Conservation (phyloP, 2,329 filamentous ascomycete species). For the Graphium sp. region DNA sequence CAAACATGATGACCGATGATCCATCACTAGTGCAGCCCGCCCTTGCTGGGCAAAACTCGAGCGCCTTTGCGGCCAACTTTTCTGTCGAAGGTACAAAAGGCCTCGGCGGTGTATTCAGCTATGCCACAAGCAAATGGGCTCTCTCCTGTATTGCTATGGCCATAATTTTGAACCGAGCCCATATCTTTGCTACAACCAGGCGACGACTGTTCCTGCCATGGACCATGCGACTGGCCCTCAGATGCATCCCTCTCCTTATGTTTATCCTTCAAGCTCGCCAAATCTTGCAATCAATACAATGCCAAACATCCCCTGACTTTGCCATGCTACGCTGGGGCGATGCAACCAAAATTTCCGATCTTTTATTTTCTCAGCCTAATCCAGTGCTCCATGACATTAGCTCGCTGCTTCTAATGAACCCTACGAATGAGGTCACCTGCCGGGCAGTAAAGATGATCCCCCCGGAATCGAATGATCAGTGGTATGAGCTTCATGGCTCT, state of each 20-base stretch:
- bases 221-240: constrained; percentile 52
- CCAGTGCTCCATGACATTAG: constrained; percentile 56
- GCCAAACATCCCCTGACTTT: constrained; percentile 70
- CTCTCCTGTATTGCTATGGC: constrained; percentile 75
- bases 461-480: constrained; percentile 19
- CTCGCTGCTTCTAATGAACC: constrained; percentile 54
- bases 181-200: constrained; percentile 83
- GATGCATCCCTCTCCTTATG: constrained; percentile 53
- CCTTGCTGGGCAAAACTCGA: background rate
- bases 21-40: too few relatives aligned
- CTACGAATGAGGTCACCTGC: constrained; percentile 62
- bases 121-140: constrained; percentile 85
- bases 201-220: constrained; percentile 63
- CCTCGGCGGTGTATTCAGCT: constrained; percentile 75
- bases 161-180: constrained; percentile 75
- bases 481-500: constrained; percentile 51
- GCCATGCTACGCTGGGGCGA: constrained; percentile 53
- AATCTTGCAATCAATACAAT: constrained; percentile 74
- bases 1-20: constrained; percentile 17
- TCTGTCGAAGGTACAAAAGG: constrained; percentile 47
- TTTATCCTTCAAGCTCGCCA: constrained; percentile 51
- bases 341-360: constrained; percentile 42
- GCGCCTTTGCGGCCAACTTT: constrained; percentile 24
- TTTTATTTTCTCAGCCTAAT: constrained; percentile 56
- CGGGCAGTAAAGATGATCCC: constrained; percentile 51